Evolutionary conservation across 1,284 basidiomycete genomes (phyloP).

Genomic region (Ceratobasidium sp.): DNA sequence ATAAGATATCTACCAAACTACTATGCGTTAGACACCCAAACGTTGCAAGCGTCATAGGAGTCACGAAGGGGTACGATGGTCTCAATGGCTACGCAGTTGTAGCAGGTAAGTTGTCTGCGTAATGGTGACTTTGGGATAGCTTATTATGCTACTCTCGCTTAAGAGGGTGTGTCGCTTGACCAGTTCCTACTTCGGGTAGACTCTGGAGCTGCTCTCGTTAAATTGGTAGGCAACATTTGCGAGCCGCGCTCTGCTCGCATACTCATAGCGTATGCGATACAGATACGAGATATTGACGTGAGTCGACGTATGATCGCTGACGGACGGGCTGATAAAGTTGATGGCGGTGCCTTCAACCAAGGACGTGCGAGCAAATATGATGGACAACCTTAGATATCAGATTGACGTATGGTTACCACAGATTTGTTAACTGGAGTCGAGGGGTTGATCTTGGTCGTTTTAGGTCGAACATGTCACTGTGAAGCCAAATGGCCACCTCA

Average conservation of each 20-base stretch:
- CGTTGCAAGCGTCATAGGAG: neutral
- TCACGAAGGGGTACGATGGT: slow-evolving; percentile 5
- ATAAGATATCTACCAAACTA: neutral
- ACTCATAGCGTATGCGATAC: neutral
- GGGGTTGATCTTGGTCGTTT: no score
- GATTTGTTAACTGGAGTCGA: no score
- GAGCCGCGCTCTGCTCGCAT: neutral
- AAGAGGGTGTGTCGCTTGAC: neutral
- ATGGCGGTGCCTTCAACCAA: no score
- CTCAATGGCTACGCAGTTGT: neutral
- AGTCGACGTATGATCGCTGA: neutral
- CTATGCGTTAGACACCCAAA: slow-evolving; percentile 3
- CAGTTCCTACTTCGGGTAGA: neutral
- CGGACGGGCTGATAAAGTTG: no score
- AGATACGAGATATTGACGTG: neutral
- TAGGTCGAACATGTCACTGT: no score
- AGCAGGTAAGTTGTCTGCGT: neutral
- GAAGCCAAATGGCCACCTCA: no score
- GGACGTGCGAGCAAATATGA: no score
- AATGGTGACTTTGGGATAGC: no score
- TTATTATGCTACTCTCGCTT: neutral
- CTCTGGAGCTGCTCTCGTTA: neutral
- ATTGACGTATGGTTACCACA: no score
- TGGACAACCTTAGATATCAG: no score
- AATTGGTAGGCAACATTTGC: neutral